A percentile compares a stretch with the other conserved stretches of the same genome.
These are phyloP conservation scores for Metrosideros polymorpha DNA, from an alignment of 441 rosid species.

Conservation along the genomic window DNA sequence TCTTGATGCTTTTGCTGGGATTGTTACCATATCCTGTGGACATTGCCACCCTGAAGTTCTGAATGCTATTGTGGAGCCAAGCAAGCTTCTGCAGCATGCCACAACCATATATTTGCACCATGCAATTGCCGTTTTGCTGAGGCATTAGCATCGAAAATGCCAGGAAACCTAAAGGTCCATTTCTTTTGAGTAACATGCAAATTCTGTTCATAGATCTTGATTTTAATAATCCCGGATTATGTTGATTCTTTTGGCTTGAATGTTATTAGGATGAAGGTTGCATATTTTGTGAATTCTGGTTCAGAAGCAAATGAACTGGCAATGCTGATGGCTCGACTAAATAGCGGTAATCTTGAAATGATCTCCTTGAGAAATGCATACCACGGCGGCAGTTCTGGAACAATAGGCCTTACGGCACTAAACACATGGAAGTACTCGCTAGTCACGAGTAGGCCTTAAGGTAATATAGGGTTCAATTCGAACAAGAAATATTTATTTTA, in stretches of 20 bases:
- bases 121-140: constrained; percentile 79
- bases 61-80: constrained; percentile 61
- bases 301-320: constrained; percentile 93
- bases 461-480: background rate
- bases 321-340: constrained; percentile 90
- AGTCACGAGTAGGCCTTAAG: too few relatives aligned
- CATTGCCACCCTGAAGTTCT: constrained; percentile 85
- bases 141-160: constrained; percentile 85
- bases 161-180: constrained; percentile 75
- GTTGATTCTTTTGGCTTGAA: background rate
- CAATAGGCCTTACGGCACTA: constrained; percentile 79
- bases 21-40: constrained; percentile 88
- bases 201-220: background rate
- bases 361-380: constrained; percentile 87
- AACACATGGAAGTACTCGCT: constrained; percentile 94
- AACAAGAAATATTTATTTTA: background rate
- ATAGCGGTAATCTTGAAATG: constrained; percentile 76
- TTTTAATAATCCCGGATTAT: background rate
- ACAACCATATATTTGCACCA: constrained; percentile 84
- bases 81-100: constrained; percentile 83
- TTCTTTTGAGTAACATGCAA: background rate
- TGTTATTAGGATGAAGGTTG: constrained; percentile 45
- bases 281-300: constrained; percentile 87
- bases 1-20: constrained; percentile 84
- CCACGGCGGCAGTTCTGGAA: constrained; percentile 90